A percentile compares a stretch with the other conserved stretches of the same genome.
Conservation (phyloP, 768 basidiomycete species). For the Boletellus ananiceps region DNA sequence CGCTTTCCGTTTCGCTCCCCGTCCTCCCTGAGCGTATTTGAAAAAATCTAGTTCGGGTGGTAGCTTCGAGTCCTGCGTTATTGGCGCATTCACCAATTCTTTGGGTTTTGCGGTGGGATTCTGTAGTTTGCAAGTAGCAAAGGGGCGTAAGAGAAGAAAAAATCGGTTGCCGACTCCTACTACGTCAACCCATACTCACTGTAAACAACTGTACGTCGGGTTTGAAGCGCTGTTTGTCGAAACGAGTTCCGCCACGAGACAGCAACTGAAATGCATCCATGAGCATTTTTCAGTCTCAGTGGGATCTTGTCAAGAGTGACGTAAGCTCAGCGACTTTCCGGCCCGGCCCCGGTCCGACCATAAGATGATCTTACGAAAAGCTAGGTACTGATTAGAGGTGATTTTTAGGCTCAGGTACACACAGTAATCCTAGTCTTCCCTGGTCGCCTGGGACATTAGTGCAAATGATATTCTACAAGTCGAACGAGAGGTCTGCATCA, state of each 20-base stretch:
- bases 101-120: conserved; percentile 20
- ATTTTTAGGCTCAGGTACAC: not conserved
- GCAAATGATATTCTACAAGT: conserved; percentile 2
- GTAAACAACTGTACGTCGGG: conserved; percentile 68
- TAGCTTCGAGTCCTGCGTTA: conserved; percentile 44
- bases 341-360: not conserved
- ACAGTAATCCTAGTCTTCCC: not conserved
- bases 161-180: not conserved
- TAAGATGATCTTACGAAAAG: no score
- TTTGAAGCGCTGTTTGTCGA: conserved; percentile 73
- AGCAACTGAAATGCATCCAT: conserved; percentile 92
- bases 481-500: conserved; percentile 61
- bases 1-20: conserved; percentile 47
- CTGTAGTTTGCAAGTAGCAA: conserved; percentile 12
- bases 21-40: conserved; percentile 65
- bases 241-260: conserved; percentile 78
- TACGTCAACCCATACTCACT: conserved; percentile 34
- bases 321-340: conserved; percentile 13
- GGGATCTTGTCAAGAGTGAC: not conserved
- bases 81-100: conserved; percentile 21
- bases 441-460: conserved; percentile 1
- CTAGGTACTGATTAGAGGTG: not conserved
- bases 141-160: not conserved
- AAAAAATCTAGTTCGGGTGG: conserved; percentile 89
- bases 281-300: not conserved